These are phyloP conservation scores for Cyclotella kingstonii DNA, from an alignment of 108 stramenopile genomes.

Conservation along the genomic window DNA sequence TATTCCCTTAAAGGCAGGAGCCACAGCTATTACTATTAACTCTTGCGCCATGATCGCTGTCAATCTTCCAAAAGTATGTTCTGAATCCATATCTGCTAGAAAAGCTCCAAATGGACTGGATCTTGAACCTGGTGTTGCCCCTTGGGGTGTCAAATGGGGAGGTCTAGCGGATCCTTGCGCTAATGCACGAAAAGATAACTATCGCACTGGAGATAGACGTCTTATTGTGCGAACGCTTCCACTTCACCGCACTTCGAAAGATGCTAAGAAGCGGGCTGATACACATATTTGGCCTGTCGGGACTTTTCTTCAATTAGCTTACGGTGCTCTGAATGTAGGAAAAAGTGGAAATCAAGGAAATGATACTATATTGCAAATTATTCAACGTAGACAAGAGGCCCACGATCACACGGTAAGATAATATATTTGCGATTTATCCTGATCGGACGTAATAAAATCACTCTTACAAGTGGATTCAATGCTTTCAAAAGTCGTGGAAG, in stretches of 20 bases:
- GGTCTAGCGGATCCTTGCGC: background rate
- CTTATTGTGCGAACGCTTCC: slow-evolving; percentile 62
- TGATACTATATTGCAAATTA: slow-evolving; percentile 20
- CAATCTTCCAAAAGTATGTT: slow-evolving; percentile 16
- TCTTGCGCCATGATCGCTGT: slow-evolving; percentile 17
- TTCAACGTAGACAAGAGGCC: slow-evolving; percentile 65
- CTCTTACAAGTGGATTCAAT: background rate
- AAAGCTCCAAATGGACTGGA: slow-evolving; percentile 7
- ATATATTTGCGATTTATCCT: background rate
- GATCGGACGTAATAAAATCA: background rate
- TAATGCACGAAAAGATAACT: background rate
- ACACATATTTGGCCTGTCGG: slow-evolving; percentile 82
- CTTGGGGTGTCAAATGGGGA: slow-evolving; percentile 44
- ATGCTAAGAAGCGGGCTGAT: slow-evolving; percentile 55
- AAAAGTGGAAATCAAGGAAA: background rate
- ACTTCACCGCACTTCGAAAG: slow-evolving; percentile 26
- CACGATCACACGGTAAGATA: slow-evolving; percentile 46
- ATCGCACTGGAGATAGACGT: slow-evolving; percentile 42
- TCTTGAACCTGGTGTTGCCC: too few species aligned
- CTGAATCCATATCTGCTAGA: slow-evolving; percentile 2
- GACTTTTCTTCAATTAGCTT: slow-evolving; percentile 52
- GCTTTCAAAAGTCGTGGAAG: slow-evolving; percentile 48
- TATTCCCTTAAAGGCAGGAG: background rate
- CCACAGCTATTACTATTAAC: background rate
- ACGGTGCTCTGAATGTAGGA: background rate